Conservation (phyloP, 2,329 filamentous ascomycete genomes). For the Ophiostoma australiae region DNA sequence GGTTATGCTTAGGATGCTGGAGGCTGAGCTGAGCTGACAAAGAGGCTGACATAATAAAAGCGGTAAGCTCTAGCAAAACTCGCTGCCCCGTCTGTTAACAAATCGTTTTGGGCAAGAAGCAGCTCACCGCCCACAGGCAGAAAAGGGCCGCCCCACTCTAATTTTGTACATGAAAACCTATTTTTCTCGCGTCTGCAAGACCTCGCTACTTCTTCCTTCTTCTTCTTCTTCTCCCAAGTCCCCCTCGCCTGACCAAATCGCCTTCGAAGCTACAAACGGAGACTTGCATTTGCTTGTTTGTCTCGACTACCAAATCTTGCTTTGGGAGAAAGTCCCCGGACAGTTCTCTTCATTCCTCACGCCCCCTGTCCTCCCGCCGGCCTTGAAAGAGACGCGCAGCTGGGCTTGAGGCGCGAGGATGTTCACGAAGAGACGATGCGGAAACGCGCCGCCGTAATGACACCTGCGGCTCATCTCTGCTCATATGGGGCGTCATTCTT, state of each 20-base stretch:
- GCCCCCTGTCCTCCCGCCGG: slow-evolving; percentile 25
- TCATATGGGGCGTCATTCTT: slow-evolving; percentile 32
- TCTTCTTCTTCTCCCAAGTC: slow-evolving; percentile 43
- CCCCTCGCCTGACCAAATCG: slow-evolving; percentile 98
- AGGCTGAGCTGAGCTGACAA: not conserved
- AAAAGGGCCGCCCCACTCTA: slow-evolving; percentile 18
- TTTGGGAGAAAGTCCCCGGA: slow-evolving; percentile 99
- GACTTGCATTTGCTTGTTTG: slow-evolving; percentile 41
- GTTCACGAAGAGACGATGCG: slow-evolving; percentile 51
- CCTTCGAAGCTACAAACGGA: slow-evolving; percentile 99
- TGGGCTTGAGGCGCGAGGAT: not conserved
- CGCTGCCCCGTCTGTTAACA: not conserved
- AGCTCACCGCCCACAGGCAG: slow-evolving; percentile 23
- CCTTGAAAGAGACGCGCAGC: slow-evolving; percentile 26
- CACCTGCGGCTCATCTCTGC: slow-evolving; percentile 80
- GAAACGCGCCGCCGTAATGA: slow-evolving; percentile 99
- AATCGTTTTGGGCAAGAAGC: not conserved
- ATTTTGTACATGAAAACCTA: slow-evolving; percentile 25
- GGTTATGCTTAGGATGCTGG: not conserved
- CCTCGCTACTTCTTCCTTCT: not conserved
- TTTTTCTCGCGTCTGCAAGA: not conserved
- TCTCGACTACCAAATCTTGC: slow-evolving; percentile 43
- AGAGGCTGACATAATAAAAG: slow-evolving; percentile 10
- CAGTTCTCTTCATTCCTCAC: slow-evolving; percentile 42
- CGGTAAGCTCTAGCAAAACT: not conserved